Base-by-base conservation (phyloP, 345 rosid species). In the Erucastrum elatum region DNA sequence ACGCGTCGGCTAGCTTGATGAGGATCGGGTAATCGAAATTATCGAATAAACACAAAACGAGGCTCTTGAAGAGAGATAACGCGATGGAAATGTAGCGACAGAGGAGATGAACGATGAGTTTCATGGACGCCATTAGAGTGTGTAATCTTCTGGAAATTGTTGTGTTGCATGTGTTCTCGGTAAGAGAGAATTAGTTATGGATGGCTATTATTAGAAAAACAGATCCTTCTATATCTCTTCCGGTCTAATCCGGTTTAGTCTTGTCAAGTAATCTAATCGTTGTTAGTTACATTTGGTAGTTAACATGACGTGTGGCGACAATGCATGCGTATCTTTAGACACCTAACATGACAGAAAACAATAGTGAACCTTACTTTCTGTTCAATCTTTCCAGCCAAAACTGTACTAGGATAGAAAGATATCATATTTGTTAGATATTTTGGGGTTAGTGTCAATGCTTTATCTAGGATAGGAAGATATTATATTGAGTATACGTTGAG, bases 1-100 rank as follows among this genome's bases (percentile, higher is more conserved):
- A 15, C 0, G 71, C 8, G 11, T 93, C 90, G 1, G 87, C 63
- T 41, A 82, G 6, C 9, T 80, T 74, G 86, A 87, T 61, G 0
- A 89, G 6, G 2, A 86, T 37, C 1, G 90, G 88, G 4, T 73
- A 81, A 66, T 71, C 80, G 29, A 76, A 70, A 35, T 72, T 60
- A 9, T 73, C 74, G 65, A 49, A 75, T 55, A 81, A 0, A 53
- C 60, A 76, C n/a, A 53, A 62, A n/a, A 81, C 25, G 5, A 81
- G 49, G 39, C 15, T 35, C 2, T 31, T 9, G 1, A 81, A 39
- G 25, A 81, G 66, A 62, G 81, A 27, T 29, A 72, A 2, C 1
- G 63, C 62, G 16, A 77, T 53, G 26, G 71, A 62, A 27, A 76
- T 60, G 56, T 17, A 72, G 7, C 64, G 69, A 46, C 31, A 44